Base-by-base conservation (phyloP, 2,329 filamentous ascomycete genomes). In the Xylariales sp. region DNA sequence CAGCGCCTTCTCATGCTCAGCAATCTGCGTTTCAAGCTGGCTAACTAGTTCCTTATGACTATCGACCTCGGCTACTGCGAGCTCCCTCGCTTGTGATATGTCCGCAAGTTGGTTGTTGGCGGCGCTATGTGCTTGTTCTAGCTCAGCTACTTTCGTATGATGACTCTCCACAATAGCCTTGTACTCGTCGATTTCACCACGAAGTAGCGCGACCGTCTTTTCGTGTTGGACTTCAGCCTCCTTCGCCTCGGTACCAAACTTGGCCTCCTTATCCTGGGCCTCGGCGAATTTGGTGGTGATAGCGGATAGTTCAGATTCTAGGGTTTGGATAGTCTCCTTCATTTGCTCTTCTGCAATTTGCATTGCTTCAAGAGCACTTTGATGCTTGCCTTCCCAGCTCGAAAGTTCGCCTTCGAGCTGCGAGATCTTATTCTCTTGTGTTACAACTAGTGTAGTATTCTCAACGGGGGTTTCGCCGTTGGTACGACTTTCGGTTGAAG, bases 161-260 rank as follows among this genome's bases (percentile, higher is more conserved):
- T 94, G 93, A 71, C 83, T 85, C 70, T 87, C 86, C 73, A 97
- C 90, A 45, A 92, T 87, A 3, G 86, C 82, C 81, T 92, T 94
- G 81, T 97, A 94, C 76, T 93, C 90, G 59, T 94, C 89, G 61
- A 97, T 90, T 77, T 97, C 91, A 67, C 81, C 85, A 69, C 92
- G 91, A 49, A 97, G 81, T 52, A 83, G 84, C 43, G 84, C 81
- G 41, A 92, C 81, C 55, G 90, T 81, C 43, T 86, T 83, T 65
- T 90, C 82, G 68, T 93, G 89, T 75, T 86, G 85, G 48, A 79
- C 79, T 43, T 86, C 80, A 2, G 79, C 81, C 67, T 88, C 86
- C 62, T 79, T 80, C 36, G 85, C 81, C 30, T 87, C 78, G 1
- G 82, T 80, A 6, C 80, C 80, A 14, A 78, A 80, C 41, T 78